Percentiles rank a stretch among this genome's conserved stretches.
phyloP scores from a whole-genome alignment of 1,139 yeast genomes.

The Blastobotrys arbuscula region DNA sequence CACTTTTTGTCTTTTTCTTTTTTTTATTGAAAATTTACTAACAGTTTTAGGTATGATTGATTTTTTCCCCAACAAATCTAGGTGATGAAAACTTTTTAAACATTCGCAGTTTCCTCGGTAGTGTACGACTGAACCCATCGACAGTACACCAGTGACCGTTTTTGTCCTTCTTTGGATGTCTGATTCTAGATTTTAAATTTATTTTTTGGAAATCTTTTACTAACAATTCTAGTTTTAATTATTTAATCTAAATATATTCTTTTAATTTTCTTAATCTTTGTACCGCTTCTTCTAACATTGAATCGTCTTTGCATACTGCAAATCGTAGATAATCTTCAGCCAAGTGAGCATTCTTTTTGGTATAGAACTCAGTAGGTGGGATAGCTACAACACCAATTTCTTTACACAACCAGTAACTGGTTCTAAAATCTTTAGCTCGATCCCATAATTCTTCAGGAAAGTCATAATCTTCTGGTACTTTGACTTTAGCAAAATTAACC shows the following conservation, averaged over 20 bases:
- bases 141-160: conserved; percentile 79
- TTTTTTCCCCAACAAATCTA: conserved; percentile 26
- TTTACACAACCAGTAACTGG: conserved; percentile 87
- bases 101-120: conserved; percentile 96
- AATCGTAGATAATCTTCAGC: conserved; percentile 85
- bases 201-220: not conserved
- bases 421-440: conserved; percentile 77
- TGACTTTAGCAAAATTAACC: conserved; percentile 78
- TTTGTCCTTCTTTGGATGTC: conserved; percentile 66
- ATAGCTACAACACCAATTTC: conserved; percentile 93
- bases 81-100: conserved; percentile 68
- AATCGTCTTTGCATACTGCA: conserved; percentile 93
- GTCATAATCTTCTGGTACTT: conserved; percentile 64
- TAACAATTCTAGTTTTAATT: conserved; percentile 16
- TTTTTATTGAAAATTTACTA: conserved; percentile 3
- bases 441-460: conserved; percentile 64
- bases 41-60: conserved; percentile 6
- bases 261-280: conserved; percentile 64
- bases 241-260: conserved; percentile 40
- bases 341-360: conserved; percentile 60
- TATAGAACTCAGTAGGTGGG: conserved; percentile 92
- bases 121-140: conserved; percentile 76
- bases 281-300: conserved; percentile 73
- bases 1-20: conserved; percentile 22
- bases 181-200: conserved; percentile 31